A percentile compares a stretch with the other conserved stretches of the same genome.
Conservation (phyloP, 2,329 filamentous ascomycete species). For the Pezicula radicicola region DNA sequence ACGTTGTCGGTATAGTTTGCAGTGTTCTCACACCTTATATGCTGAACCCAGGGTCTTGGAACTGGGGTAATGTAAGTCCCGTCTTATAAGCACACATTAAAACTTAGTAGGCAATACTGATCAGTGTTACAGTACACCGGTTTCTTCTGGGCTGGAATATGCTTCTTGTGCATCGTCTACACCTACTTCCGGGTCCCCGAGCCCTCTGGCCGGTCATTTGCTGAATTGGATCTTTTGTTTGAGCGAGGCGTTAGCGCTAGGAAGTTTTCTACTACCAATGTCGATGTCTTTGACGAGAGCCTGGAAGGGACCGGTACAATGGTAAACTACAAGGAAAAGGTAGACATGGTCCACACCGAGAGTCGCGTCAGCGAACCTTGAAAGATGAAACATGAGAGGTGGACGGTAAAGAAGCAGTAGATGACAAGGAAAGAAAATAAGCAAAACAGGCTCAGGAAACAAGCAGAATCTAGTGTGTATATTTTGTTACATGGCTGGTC, state of each 20-base stretch:
- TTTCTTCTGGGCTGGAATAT: conserved; percentile 83
- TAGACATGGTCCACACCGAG: no score
- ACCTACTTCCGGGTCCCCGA: conserved; percentile 81
- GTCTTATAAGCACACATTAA: no score
- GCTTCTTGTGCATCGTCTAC: conserved; percentile 78
- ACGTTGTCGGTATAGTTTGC: conserved; percentile 78
- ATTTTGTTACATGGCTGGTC: no score
- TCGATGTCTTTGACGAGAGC: conserved; percentile 50
- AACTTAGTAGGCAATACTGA: no score
- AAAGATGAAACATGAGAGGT: no score
- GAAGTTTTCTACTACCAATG: conserved; percentile 49
- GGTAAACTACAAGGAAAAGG: no score
- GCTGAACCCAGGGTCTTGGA: conserved; percentile 83
- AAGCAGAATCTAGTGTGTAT: no score
- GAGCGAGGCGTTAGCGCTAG: conserved; percentile 54
- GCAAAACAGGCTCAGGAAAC: no score
- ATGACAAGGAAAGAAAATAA: no score
- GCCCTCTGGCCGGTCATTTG: conserved; percentile 74
- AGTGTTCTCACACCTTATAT: conserved; percentile 86
- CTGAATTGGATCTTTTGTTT: conserved; percentile 80
- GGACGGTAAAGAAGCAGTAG: no score
- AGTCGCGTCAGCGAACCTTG: no score
- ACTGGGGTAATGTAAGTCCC: conserved; percentile 66
- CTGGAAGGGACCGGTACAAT: no score
- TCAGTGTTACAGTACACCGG: conserved; percentile 41